Conservation (phyloP, 176 grass and related monocot species). For the Dactylis glomerata region DNA sequence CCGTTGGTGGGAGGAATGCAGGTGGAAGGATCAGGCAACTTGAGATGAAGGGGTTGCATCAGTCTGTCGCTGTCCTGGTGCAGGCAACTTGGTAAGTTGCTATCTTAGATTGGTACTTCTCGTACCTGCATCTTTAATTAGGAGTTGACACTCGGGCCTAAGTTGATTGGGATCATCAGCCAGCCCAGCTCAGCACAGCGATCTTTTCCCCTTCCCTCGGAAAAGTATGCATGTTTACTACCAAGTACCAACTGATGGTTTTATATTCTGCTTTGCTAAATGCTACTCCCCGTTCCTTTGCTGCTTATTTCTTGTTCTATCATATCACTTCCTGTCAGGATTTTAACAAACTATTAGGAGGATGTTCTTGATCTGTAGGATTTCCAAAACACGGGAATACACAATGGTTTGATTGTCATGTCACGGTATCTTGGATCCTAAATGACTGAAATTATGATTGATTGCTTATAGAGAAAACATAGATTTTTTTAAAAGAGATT, state of each 20-base stretch:
- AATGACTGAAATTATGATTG: not conserved
- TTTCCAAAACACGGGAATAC: too few relatives aligned
- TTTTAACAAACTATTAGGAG: too few relatives aligned
- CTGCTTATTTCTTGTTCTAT: too few relatives aligned
- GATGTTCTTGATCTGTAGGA: too few relatives aligned
- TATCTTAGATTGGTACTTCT: not conserved
- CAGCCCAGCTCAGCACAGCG: not conserved
- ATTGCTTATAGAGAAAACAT: not conserved
- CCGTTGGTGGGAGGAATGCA: not conserved
- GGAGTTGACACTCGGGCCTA: conserved; percentile 33
- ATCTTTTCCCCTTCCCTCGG: not conserved
- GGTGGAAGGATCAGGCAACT: conserved; percentile 9
- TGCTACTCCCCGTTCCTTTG: not conserved
- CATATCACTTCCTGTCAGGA: too few relatives aligned
- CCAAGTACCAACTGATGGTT: not conserved
- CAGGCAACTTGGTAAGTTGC: conserved; percentile 29
- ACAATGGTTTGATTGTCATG: too few relatives aligned
- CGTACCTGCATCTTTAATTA: conserved; percentile 26
- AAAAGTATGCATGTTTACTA: not conserved
- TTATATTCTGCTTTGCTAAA: not conserved
- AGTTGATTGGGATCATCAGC: conserved; percentile 7
- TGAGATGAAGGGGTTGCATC: not conserved
- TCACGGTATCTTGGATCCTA: not conserved
- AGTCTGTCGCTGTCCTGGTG: conserved; percentile 3
- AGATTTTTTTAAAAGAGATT: not conserved